Conservation (phyloP, 768 basidiomycete species). For the Phlegmacium glaucopus region DNA sequence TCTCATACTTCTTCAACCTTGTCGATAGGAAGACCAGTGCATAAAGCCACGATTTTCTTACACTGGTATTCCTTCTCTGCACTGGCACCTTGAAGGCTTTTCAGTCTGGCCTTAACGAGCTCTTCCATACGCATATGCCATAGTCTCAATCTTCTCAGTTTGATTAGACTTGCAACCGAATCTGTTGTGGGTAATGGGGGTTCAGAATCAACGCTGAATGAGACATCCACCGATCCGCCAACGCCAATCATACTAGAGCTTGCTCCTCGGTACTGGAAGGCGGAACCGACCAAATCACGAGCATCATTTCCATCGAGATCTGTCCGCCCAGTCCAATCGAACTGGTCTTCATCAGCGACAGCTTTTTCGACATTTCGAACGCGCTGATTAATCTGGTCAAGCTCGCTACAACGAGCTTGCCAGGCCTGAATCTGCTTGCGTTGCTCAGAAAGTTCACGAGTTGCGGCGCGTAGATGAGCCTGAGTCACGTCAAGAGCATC, state of each 20-base stretch:
- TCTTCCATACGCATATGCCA: slow-evolving; percentile 85
- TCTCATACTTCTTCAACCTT: slow-evolving; percentile 81
- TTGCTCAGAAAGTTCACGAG: slow-evolving; percentile 87
- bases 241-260: slow-evolving; percentile 65
- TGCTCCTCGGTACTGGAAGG: slow-evolving; percentile 70
- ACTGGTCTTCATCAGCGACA: slow-evolving; percentile 69
- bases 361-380: slow-evolving; percentile 84
- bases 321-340: slow-evolving; percentile 87
- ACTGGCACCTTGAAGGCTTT: slow-evolving; percentile 70
- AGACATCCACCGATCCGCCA: slow-evolving; percentile 61
- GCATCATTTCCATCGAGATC: slow-evolving; percentile 39
- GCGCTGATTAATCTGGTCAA: slow-evolving; percentile 79
- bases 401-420: slow-evolving; percentile 69
- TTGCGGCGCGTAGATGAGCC: slow-evolving; percentile 83
- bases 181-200: slow-evolving; percentile 65
- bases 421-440: slow-evolving; percentile 79
- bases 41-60: slow-evolving; percentile 86
- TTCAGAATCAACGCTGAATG: slow-evolving; percentile 65
- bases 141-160: slow-evolving; percentile 68
- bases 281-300: slow-evolving; percentile 45
- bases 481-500: slow-evolving; percentile 86
- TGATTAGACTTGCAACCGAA: slow-evolving; percentile 57
- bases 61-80: slow-evolving; percentile 91
- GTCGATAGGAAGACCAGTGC: slow-evolving; percentile 82
- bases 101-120: slow-evolving; percentile 66